These are phyloP conservation scores for Cymbopogon citratus DNA, from an alignment of 176 grass and related monocot species.

Conservation along the genomic window DNA sequence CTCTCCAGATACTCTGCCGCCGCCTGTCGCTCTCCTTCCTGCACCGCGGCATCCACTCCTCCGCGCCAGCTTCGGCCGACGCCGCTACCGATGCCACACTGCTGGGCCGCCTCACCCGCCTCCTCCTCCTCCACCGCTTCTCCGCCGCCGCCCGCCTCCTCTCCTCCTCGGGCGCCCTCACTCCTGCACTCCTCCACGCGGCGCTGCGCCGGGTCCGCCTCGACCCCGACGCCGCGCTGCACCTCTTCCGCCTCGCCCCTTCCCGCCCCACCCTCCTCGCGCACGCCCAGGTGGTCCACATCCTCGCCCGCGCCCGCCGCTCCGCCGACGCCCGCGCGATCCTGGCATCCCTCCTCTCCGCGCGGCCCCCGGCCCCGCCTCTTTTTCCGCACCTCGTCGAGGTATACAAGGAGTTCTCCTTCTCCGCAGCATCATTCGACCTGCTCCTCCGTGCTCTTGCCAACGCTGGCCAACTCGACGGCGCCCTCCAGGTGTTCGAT, in stretches of 20 bases:
- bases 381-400: slow-evolving; percentile 54
- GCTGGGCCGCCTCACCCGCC: slow-evolving; percentile 66
- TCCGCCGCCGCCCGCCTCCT: slow-evolving; percentile 47
- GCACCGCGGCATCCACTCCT: slow-evolving; percentile 34
- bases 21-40: not conserved
- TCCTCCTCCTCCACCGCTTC: slow-evolving; percentile 77
- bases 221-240: slow-evolving; percentile 50
- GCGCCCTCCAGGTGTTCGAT: slow-evolving; percentile 78
- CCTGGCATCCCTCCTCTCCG: slow-evolving; percentile 46
- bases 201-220: slow-evolving; percentile 65
- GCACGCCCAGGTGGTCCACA: slow-evolving; percentile 72
- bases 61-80: not conserved
- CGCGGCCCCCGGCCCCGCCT: not conserved
- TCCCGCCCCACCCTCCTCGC: slow-evolving; percentile 44
- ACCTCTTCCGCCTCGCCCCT: slow-evolving; percentile 54
- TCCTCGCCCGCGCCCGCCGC: slow-evolving; percentile 63
- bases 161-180: slow-evolving; percentile 41
- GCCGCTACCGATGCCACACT: slow-evolving; percentile 22
- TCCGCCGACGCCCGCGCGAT: slow-evolving; percentile 41
- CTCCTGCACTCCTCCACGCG: slow-evolving; percentile 53
- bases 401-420: slow-evolving; percentile 72
- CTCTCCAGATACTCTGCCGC: not conserved
- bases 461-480: slow-evolving; percentile 28
- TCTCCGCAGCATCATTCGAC: slow-evolving; percentile 74
- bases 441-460: slow-evolving; percentile 65